phyloP scores from a whole-genome alignment of 768 basidiomycete genomes.

The Lactarius pseudohatsudake region DNA sequence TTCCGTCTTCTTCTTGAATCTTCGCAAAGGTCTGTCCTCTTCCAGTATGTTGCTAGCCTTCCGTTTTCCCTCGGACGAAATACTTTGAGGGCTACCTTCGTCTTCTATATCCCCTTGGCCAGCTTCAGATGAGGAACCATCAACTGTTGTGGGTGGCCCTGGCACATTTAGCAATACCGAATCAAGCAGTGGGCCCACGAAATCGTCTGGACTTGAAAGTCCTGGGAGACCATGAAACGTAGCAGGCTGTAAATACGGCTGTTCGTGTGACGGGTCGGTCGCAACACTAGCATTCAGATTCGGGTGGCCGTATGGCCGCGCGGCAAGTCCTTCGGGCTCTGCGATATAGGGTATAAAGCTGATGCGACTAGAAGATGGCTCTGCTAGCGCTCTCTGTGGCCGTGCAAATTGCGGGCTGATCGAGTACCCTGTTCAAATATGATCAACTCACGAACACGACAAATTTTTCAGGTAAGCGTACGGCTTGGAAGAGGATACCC shows the following conservation, averaged over 20 bases:
- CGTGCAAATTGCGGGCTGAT: constrained; percentile 5
- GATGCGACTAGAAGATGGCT: constrained; percentile 23
- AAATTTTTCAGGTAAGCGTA: neutral
- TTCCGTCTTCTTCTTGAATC: constrained; percentile 45
- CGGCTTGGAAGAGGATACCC: constrained; percentile 5
- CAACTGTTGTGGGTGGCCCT: constrained; percentile 12
- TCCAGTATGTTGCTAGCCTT: constrained; percentile 1
- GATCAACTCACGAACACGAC: neutral
- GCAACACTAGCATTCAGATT: constrained; percentile 2
- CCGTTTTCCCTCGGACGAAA: constrained; percentile 20
- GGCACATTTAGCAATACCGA: constrained; percentile 16
- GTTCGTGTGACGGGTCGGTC: constrained; percentile 5
- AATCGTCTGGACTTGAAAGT: constrained; percentile 9
- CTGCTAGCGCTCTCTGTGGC: constrained; percentile 19
- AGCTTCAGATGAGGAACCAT: constrained; percentile 23
- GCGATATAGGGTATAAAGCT: constrained; percentile 19
- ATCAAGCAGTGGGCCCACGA: constrained; percentile 19
- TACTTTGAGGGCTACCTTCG: constrained; percentile 12
- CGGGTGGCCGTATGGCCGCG: constrained; percentile 9
- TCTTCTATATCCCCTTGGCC: constrained; percentile 19
- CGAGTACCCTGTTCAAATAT: constrained; percentile 8
- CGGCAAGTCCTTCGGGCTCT: constrained; percentile 10
- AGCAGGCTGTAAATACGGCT: constrained; percentile 10
- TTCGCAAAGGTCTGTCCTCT: constrained; percentile 22
- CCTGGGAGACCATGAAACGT: constrained; percentile 8